phyloP scores from a whole-genome alignment of 441 rosid species.

The Brassica hybrid region DNA sequence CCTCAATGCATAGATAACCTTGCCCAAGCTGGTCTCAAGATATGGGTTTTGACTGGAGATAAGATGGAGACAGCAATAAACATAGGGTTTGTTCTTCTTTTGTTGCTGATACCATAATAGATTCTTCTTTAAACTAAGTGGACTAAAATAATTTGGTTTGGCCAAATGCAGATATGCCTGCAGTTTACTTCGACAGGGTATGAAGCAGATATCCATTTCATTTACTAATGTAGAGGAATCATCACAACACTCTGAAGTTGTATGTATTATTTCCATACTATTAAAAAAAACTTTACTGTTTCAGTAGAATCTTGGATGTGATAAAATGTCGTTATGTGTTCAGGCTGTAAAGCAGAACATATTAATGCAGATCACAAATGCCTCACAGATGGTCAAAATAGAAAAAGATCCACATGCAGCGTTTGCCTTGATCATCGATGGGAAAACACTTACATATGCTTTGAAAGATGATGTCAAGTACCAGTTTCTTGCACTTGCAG shows the following conservation, averaged over 20 bases:
- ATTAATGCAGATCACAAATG: conserved; percentile 77
- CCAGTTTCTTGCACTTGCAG: conserved; percentile 84
- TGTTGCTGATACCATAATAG: conserved; percentile 12
- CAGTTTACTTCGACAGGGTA: conserved; percentile 76
- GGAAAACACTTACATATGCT: conserved; percentile 82
- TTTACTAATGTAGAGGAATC: conserved; percentile 47
- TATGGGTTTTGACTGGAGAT: conserved; percentile 90
- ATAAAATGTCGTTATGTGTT: conserved; percentile 37
- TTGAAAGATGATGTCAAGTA: conserved; percentile 80
- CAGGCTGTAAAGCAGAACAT: conserved; percentile 83
- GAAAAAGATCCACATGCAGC: conserved; percentile 97
- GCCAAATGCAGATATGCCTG: conserved; percentile 64
- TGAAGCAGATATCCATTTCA: conserved; percentile 61
- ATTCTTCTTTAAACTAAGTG: conserved; percentile 1
- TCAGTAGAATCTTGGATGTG: conserved; percentile 25
- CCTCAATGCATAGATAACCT: conserved; percentile 89
- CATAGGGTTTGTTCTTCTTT: conserved; percentile 58
- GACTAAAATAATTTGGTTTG: background rate
- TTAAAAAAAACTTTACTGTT: conserved; percentile 10
- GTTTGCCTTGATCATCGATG: conserved; percentile 93
- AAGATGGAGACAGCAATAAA: conserved; percentile 87
- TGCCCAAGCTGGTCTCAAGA: conserved; percentile 79
- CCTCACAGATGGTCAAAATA: conserved; percentile 84
- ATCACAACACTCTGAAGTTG: conserved; percentile 36
- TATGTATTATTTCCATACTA: conserved; percentile 29